Percentiles rank a stretch among this genome's conserved stretches.
These are phyloP conservation scores for Lagerstroemia speciosa DNA, from an alignment of 345 rosid species.

Conservation along the genomic window DNA sequence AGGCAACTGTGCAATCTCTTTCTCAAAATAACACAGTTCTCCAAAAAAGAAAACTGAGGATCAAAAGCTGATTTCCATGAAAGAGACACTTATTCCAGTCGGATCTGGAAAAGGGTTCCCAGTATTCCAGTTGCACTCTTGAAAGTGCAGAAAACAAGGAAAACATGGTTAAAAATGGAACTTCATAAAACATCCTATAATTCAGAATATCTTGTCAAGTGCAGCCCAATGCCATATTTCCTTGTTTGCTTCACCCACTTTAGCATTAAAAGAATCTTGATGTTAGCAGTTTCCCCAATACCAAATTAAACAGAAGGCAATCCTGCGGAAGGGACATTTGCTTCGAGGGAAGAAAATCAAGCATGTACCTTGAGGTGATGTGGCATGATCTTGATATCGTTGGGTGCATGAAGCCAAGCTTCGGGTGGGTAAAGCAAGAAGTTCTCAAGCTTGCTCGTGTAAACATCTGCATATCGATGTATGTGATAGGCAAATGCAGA, in stretches of 20 bases:
- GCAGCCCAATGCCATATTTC: neutral
- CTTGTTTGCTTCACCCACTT: neutral
- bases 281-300: neutral
- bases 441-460: slow-evolving; percentile 91
- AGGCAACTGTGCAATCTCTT: neutral
- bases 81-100: neutral
- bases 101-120: neutral
- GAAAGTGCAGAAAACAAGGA: neutral
- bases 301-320: neutral
- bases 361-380: slow-evolving; percentile 79
- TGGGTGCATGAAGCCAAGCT: slow-evolving; percentile 94
- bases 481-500: slow-evolving; percentile 95
- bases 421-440: slow-evolving; percentile 67
- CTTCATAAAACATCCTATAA: neutral
- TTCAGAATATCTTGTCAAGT: neutral
- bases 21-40: neutral
- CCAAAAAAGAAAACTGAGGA: too few species aligned
- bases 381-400: slow-evolving; percentile 90
- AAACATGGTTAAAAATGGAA: neutral
- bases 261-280: neutral
- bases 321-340: neutral
- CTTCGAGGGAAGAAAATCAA: neutral
- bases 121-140: neutral
- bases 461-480: slow-evolving; percentile 87
- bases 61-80: neutral